Conservation (phyloP, 306 rosid genomes). For the Vicia sativa region DNA sequence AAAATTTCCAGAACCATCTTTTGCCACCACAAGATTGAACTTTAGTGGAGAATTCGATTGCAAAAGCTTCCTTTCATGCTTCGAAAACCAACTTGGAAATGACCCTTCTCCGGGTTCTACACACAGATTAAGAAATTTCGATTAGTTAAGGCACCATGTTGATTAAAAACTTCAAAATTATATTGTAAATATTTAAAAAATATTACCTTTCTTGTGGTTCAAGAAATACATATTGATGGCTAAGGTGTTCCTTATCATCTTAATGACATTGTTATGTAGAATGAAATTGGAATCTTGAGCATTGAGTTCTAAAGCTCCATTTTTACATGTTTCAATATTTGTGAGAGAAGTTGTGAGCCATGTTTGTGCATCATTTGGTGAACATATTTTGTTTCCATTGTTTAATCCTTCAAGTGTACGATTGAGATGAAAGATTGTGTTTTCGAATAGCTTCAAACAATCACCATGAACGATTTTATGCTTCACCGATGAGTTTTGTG, state of each 20-base stretch:
- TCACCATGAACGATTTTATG: slow-evolving; percentile 34
- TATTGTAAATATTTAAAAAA: too few relatives aligned
- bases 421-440: slow-evolving; percentile 59
- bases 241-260: slow-evolving; percentile 71
- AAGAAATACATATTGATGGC: slow-evolving; percentile 60
- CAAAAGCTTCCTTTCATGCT: slow-evolving; percentile 59
- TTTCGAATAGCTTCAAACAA: slow-evolving; percentile 62
- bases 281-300: slow-evolving; percentile 50
- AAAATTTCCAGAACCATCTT: slow-evolving; percentile 78
- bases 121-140: not conserved
- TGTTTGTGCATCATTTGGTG: slow-evolving; percentile 69
- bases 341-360: slow-evolving; percentile 92
- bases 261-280: slow-evolving; percentile 52
- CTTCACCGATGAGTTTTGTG: not conserved
- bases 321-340: slow-evolving; percentile 57
- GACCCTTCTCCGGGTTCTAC: slow-evolving; percentile 19
- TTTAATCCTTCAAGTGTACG: slow-evolving; percentile 53
- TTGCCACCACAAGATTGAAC: slow-evolving; percentile 71
- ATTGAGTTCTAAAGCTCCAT: slow-evolving; percentile 55
- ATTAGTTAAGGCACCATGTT: not conserved
- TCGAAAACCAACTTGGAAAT: slow-evolving; percentile 68
- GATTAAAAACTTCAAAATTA: too few relatives aligned
- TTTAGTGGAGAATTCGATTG: slow-evolving; percentile 30
- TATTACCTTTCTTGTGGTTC: slow-evolving; percentile 1
- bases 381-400: slow-evolving; percentile 7